Percentiles rank a stretch among this genome's conserved stretches.
phyloP scores from a whole-genome alignment of 441 rosid species.

The Melastoma candidum region DNA sequence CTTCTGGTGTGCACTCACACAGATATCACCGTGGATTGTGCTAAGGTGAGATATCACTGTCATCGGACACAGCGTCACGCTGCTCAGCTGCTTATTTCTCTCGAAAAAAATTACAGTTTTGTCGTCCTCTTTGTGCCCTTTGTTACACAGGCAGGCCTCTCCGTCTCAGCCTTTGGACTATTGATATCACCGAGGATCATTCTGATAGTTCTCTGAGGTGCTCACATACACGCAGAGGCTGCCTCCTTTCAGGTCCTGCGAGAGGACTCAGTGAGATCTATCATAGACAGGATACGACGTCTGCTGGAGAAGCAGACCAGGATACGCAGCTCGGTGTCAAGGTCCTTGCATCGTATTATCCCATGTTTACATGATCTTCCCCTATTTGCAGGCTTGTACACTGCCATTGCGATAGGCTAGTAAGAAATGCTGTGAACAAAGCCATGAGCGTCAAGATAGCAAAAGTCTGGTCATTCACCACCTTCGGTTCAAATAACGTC shows the following conservation, averaged over 20 bases:
- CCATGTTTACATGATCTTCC: constrained; percentile 22
- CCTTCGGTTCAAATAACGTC: constrained; percentile 19
- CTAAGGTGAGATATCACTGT: constrained; percentile 47
- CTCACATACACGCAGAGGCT: constrained; percentile 44
- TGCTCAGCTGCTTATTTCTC: constrained; percentile 52
- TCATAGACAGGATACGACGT: constrained; percentile 48
- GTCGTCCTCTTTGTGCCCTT: constrained; percentile 39
- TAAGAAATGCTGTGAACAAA: constrained; percentile 57
- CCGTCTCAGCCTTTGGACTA: constrained; percentile 46
- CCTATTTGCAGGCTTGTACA: constrained; percentile 48
- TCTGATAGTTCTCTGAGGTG: constrained; percentile 74
- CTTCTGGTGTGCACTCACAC: constrained; percentile 34
- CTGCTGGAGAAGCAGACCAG: constrained; percentile 63
- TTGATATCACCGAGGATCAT: constrained; percentile 60
- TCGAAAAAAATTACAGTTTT: constrained; percentile 43
- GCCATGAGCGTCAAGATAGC: constrained; percentile 66
- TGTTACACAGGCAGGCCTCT: constrained; percentile 59
- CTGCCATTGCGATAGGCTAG: constrained; percentile 47
- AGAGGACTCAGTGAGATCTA: constrained; percentile 44
- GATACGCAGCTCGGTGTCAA: constrained; percentile 30
- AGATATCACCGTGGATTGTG: constrained; percentile 74
- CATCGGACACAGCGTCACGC: constrained; percentile 44
- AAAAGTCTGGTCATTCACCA: constrained; percentile 52
- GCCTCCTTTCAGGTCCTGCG: constrained; percentile 36
- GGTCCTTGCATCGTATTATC: constrained; percentile 31